A percentile compares a stretch with the other conserved stretches of the same genome.
Conservation (phyloP, 352 stramenopile genomes). For the Bremia lactucae region DNA sequence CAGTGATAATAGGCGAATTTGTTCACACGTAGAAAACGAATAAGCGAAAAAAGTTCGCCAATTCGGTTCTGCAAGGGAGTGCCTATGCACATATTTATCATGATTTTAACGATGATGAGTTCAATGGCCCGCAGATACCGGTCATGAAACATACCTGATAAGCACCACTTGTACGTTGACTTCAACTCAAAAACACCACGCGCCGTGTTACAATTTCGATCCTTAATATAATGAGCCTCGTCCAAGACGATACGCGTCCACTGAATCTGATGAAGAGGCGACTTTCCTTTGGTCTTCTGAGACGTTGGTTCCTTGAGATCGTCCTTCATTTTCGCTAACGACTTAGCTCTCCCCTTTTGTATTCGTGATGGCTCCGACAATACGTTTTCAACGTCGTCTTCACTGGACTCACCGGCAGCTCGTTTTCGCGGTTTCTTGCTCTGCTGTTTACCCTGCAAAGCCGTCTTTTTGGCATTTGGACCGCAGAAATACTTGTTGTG, state of each 20-base stretch:
- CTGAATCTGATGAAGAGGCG: conserved; percentile 88
- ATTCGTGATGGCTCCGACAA: conserved; percentile 43
- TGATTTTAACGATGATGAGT: too few species aligned
- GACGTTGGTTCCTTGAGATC: conserved; percentile 14
- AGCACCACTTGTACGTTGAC: conserved; percentile 94
- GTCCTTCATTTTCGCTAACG: conserved; percentile 23
- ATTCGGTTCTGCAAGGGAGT: conserved; percentile 93
- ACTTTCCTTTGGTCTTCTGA: conserved; percentile 36
- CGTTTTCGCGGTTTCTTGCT: conserved; percentile 53
- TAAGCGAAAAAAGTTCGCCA: conserved; percentile 92
- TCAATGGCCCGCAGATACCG: neutral
- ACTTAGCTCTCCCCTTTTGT: conserved; percentile 18
- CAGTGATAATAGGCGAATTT: conserved; percentile 98
- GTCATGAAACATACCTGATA: conserved; percentile 81
- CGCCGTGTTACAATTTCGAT: conserved; percentile 89
- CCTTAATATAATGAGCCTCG: conserved; percentile 94
- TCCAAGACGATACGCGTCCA: conserved; percentile 97
- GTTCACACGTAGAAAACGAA: conserved; percentile 96
- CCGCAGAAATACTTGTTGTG: conserved; percentile 99
- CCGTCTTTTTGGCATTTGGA: conserved; percentile 89
- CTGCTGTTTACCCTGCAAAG: conserved; percentile 82
- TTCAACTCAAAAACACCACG: conserved; percentile 95
- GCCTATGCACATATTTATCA: too few species aligned
- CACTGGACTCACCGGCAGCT: conserved; percentile 53
- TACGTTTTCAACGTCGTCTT: conserved; percentile 50